Evolutionary conservation across 1,284 basidiomycete species (phyloP), one percentile per base, ranked within the genome.

Genomic region (Tylopilus sp.): DNA sequence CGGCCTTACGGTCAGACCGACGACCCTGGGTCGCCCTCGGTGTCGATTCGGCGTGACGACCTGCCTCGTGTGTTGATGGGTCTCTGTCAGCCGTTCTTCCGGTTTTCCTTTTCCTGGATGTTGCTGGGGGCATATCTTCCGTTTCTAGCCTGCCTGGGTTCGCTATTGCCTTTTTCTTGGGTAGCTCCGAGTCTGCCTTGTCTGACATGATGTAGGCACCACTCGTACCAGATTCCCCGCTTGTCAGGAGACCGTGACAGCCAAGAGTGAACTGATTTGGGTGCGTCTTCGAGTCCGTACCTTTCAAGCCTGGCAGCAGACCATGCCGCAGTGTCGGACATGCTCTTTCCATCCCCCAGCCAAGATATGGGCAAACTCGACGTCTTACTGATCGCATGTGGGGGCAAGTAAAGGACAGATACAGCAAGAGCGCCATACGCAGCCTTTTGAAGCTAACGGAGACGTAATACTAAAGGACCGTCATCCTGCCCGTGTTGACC

Each of bases 21-120:
- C 56, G 65, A 55, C 61, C 64, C 62, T 62, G 60, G 47, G 21
- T 40, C n/a, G 56, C 53, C 45, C 55, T 67, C 36, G 36, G 40
- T 28, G 43, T 46, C 45, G 51, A 46, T 40, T 54, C 50, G 38
- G 53, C 51, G 49, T 54, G 62, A 52, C 43, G 63, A 15, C 43
- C 52, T 26, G 30, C 47, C 28, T 59, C 51, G 44, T 59, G 54
- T 46, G 38, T 36, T 44, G 52, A 44, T 14, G 38, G 52, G 14
- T 44, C 55, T n/a, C 51, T 53, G 48, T 51, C 54, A 29, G 44
- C 40, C 36, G 47, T 44, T 43, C 34, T 55, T 30, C 65, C 46
- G 17, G 63, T 42, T 52, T 69, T 67, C 50, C 68, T 61, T 56
- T 67, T 67, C 56, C 52, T 68, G 20, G 59, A 41, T 15, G 56